Evolutionary conservation across 2,329 filamentous ascomycete genomes (phyloP).

Genomic region (Zymoseptoria pseudotritici): DNA sequence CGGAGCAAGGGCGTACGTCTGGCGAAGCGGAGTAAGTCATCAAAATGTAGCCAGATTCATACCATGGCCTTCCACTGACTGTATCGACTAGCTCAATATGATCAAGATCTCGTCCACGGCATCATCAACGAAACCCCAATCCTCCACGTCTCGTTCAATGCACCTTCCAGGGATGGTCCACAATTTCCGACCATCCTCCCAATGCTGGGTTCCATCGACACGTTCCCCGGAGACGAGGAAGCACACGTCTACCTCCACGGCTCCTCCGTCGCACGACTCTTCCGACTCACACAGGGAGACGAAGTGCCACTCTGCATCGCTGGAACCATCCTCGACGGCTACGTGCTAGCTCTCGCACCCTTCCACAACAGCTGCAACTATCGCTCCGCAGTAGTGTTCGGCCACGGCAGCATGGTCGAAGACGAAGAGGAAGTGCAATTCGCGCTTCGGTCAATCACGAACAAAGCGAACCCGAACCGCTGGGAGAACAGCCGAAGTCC

Average conservation of each 20-base stretch:
- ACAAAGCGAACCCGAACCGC: conserved; percentile 60
- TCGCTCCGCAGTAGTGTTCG: conserved; percentile 71
- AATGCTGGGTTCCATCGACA: conserved; percentile 79
- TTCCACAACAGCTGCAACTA: conserved; percentile 79
- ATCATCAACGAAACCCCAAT: conserved; percentile 70
- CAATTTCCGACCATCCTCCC: conserved; percentile 68
- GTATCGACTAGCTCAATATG: conserved; percentile 54
- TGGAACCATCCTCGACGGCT: conserved; percentile 68
- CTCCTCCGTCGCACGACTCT: conserved; percentile 71
- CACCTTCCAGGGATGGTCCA: conserved; percentile 46
- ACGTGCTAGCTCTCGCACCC: conserved; percentile 71
- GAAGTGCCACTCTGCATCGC: conserved; percentile 62
- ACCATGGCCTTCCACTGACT: neutral
- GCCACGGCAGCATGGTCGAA: conserved; percentile 60
- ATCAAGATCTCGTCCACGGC: conserved; percentile 62
- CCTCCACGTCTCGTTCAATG: conserved; percentile 72
- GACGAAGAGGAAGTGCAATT: conserved; percentile 69
- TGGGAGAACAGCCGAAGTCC: conserved; percentile 64
- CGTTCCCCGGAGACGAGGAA: conserved; percentile 60
- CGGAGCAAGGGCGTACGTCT: conserved; percentile 24
- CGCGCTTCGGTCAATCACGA: conserved; percentile 71
- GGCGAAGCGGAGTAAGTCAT: conserved; percentile 20
- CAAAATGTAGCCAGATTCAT: neutral
- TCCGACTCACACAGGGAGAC: conserved; percentile 50
- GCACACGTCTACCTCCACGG: conserved; percentile 72